Conservation (phyloP, 768 basidiomycete genomes). For the Hygrocybe coccinea region DNA sequence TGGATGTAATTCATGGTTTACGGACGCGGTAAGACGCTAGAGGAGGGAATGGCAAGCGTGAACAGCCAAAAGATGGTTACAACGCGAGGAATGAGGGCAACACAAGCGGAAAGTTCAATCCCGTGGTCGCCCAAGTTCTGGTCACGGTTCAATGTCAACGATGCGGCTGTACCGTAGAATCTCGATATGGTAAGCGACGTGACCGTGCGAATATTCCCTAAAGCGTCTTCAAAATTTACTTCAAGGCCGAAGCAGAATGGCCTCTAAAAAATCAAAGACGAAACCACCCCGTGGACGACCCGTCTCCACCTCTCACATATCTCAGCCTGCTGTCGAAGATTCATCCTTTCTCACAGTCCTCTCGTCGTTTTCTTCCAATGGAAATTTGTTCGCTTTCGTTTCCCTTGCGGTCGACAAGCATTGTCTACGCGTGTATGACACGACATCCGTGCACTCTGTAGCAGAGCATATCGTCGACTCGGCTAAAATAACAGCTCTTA, state of each 20-base stretch:
- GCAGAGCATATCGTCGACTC: constrained; percentile 56
- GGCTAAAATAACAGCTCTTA: constrained; percentile 49
- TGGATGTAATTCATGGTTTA: constrained; percentile 50
- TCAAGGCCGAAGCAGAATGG: constrained; percentile 12
- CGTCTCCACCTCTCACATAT: constrained; percentile 48
- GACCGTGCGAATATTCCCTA: too few species aligned
- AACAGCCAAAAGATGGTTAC: background rate
- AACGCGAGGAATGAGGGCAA: background rate
- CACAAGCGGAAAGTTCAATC: too few species aligned
- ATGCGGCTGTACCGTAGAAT: too few species aligned
- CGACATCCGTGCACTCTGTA: constrained; percentile 47
- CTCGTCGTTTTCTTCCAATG: constrained; percentile 57
- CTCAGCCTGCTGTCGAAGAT: constrained; percentile 51
- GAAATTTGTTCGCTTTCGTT: constrained; percentile 53
- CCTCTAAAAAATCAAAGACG: constrained; percentile 47
- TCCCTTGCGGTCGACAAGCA: constrained; percentile 70
- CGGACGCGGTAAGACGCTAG: background rate
- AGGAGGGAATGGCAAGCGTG: too few species aligned
- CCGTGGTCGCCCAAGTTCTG: too few species aligned
- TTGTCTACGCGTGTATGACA: constrained; percentile 60
- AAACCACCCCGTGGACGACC: constrained; percentile 53
- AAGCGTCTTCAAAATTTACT: too few species aligned
- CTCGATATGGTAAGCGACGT: too few species aligned
- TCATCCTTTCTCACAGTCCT: constrained; percentile 39
- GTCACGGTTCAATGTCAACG: too few species aligned